Conservation (phyloP, 2,329 filamentous ascomycete genomes). For the Dryadomyces sulphureus region DNA sequence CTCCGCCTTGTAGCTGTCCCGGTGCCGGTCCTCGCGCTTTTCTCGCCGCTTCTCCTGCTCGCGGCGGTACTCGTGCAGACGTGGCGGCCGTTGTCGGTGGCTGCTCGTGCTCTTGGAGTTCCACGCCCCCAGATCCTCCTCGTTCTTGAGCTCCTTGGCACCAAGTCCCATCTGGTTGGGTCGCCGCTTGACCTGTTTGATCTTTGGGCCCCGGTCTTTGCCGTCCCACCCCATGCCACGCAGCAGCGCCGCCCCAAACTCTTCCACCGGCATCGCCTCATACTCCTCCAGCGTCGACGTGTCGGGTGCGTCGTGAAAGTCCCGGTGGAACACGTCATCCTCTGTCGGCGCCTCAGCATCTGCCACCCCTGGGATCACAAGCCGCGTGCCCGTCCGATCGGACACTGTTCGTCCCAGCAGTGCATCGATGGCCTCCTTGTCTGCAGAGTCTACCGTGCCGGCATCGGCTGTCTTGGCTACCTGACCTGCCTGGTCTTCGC, state of each 20-base stretch:
- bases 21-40: conserved; percentile 8
- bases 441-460: background rate
- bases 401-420: conserved; percentile 8
- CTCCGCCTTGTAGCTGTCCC: conserved; percentile 12
- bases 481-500: background rate
- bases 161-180: conserved; percentile 78
- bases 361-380: conserved; percentile 11
- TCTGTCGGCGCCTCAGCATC: conserved; percentile 35
- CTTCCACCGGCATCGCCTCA: conserved; percentile 77
- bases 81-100: conserved; percentile 8
- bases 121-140: conserved; percentile 13
- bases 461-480: background rate
- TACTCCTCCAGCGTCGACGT: conserved; percentile 71
- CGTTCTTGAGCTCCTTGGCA: conserved; percentile 21
- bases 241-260: conserved; percentile 82
- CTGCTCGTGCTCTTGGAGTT: conserved; percentile 9
- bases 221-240: conserved; percentile 93
- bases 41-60: conserved; percentile 12
- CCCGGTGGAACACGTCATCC: conserved; percentile 52
- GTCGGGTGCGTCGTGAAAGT: conserved; percentile 59
- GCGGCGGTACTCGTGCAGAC: conserved; percentile 13
- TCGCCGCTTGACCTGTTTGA: conserved; percentile 52
- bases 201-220: conserved; percentile 41
- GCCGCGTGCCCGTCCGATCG: conserved; percentile 6
- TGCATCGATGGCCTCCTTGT: conserved; percentile 11